Conservation (phyloP, 2,329 filamentous ascomycete species). For the Botryotinia narcissicola region DNA sequence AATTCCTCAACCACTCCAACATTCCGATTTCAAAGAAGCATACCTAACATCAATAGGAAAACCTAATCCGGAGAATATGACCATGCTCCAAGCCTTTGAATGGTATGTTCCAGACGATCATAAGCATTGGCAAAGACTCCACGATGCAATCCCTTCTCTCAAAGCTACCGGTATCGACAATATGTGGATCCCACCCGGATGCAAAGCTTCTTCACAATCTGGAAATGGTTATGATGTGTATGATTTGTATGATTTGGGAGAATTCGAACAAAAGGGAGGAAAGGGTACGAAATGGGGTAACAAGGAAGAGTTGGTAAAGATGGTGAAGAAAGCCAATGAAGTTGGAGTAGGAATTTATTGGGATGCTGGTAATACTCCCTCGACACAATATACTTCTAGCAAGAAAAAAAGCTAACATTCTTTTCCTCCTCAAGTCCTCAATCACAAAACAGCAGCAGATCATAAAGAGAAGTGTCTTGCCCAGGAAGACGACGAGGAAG, state of each 20-base stretch:
- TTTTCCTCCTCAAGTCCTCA: constrained; percentile 51
- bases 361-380: constrained; percentile 49
- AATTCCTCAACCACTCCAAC: neutral
- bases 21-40: neutral
- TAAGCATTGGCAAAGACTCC: constrained; percentile 60
- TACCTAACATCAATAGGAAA: constrained; percentile 23
- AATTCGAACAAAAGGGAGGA: constrained; percentile 68
- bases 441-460: constrained; percentile 70
- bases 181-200: constrained; percentile 69
- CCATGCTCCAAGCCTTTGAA: constrained; percentile 69
- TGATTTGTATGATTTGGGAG: constrained; percentile 67
- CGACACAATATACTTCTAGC: neutral
- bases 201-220: constrained; percentile 60
- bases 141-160: constrained; percentile 50
- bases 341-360: constrained; percentile 60
- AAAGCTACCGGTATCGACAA: constrained; percentile 59
- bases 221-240: constrained; percentile 70
- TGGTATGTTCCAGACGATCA: constrained; percentile 65
- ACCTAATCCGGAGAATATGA: constrained; percentile 47
- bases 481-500: constrained; percentile 60
- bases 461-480: constrained; percentile 60
- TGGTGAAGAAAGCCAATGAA: constrained; percentile 51
- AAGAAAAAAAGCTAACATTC: neutral
- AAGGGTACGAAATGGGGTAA: constrained; percentile 66
- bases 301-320: constrained; percentile 56